A percentile compares a stretch with the other conserved stretches of the same genome.
Conservation (phyloP, 106 monocot species). For the Dendrobium huoshanense region DNA sequence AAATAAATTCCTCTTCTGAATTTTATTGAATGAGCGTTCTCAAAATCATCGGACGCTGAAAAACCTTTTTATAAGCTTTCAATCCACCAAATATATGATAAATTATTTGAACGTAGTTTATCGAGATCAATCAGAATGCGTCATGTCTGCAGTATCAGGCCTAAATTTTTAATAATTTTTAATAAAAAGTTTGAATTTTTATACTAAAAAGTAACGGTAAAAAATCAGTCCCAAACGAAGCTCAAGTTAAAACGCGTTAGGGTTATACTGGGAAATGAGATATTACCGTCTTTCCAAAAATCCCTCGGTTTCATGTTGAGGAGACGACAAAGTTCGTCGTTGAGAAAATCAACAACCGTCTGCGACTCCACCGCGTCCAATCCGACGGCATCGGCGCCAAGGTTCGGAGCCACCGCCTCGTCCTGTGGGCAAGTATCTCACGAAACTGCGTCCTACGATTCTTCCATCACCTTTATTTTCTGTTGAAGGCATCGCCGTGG, state of each 20-base stretch:
- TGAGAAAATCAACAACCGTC: conserved; percentile 71
- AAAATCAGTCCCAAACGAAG: no score
- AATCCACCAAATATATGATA: no score
- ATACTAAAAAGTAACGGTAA: no score
- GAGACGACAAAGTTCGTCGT: conserved; percentile 49
- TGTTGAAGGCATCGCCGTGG: neutral
- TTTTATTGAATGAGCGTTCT: no score
- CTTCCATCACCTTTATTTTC: neutral
- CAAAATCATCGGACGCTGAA: no score
- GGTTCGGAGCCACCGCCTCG: conserved; percentile 85
- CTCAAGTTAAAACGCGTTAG: neutral
- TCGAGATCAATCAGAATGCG: no score
- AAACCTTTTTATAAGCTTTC: no score
- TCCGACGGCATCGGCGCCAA: conserved; percentile 63
- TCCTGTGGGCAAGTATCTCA: conserved; percentile 89
- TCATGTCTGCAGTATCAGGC: no score
- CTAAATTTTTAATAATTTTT: no score
- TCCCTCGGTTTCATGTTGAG: conserved; percentile 53
- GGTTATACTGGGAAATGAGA: conserved; percentile 2
- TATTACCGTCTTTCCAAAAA: conserved; percentile 76
- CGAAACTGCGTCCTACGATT: conserved; percentile 18
- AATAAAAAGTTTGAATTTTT: no score
- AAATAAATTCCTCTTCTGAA: no score
- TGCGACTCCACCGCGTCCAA: conserved; percentile 82
- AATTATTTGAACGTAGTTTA: no score